These are phyloP conservation scores for Ceratocystis alfenasii DNA, from an alignment of 2,329 filamentous ascomycete genomes.

Conservation along the genomic window DNA sequence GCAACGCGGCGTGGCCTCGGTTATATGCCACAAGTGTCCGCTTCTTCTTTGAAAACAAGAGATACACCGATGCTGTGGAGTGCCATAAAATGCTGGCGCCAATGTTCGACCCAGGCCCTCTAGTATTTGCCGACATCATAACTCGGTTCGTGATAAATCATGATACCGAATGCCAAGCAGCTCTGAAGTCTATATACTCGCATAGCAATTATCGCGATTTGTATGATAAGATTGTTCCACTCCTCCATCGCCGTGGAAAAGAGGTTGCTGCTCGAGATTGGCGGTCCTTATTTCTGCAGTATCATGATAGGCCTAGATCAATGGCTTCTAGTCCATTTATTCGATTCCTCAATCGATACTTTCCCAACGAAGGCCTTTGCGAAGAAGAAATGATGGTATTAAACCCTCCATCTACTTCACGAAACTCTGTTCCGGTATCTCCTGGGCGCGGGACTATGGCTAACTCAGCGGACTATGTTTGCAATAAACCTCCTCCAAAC, in stretches of 20 bases:
- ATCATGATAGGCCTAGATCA: slow-evolving; percentile 15
- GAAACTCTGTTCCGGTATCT: background rate
- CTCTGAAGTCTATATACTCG: slow-evolving; percentile 37
- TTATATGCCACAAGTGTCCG: slow-evolving; percentile 39
- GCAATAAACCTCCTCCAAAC: slow-evolving; percentile 32
- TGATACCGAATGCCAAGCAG: slow-evolving; percentile 30
- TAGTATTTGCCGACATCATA: slow-evolving; percentile 36
- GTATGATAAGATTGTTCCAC: slow-evolving; percentile 42
- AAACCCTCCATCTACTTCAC: slow-evolving; percentile 8
- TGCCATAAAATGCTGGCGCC: slow-evolving; percentile 40
- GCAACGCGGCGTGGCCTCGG: slow-evolving; percentile 34
- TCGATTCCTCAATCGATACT: slow-evolving; percentile 37
- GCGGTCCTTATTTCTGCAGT: slow-evolving; percentile 34
- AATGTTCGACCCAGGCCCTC: slow-evolving; percentile 33
- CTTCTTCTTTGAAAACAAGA: slow-evolving; percentile 32
- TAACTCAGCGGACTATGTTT: background rate
- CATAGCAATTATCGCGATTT: slow-evolving; percentile 34
- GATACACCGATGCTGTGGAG: slow-evolving; percentile 32
- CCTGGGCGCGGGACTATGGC: background rate
- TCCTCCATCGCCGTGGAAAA: slow-evolving; percentile 38
- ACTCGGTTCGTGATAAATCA: slow-evolving; percentile 32
- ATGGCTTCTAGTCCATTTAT: slow-evolving; percentile 38
- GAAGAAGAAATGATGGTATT: slow-evolving; percentile 30
- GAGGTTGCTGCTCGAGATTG: slow-evolving; percentile 37
- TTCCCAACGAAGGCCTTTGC: slow-evolving; percentile 31